These are phyloP conservation scores for Solanum verrucosum DNA, from an alignment of 257 asterid genomes.

Conservation along the genomic window DNA sequence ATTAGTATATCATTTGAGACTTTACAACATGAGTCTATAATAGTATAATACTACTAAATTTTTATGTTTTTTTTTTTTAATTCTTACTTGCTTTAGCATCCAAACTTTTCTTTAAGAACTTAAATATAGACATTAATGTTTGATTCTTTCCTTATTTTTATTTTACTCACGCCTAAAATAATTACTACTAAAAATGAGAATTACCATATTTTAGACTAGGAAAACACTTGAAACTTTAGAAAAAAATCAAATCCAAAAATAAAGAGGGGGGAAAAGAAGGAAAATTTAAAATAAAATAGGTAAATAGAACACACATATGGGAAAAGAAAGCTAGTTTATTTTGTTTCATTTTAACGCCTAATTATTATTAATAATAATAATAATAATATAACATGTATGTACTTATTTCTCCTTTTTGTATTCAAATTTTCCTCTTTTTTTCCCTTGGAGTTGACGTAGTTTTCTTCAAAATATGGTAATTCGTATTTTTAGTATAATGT, in stretches of 20 bases:
- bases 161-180: not conserved
- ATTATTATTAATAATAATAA: no score
- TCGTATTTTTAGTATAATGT: not conserved
- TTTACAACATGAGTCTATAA: not conserved
- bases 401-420: not conserved
- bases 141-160: not conserved
- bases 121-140: not conserved
- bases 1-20: not conserved
- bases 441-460: not conserved
- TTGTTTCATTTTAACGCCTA: not conserved
- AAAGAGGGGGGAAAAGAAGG: not conserved
- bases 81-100: not conserved
- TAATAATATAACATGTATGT: no score
- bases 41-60: not conserved
- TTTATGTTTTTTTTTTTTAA: not conserved
- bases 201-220: not conserved
- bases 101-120: not conserved
- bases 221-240: not conserved
- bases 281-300: not conserved
- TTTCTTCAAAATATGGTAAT: not conserved
- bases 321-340: not conserved
- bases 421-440: not conserved
- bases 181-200: not conserved
- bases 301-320: not conserved
- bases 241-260: not conserved